Evolutionary conservation across 192 early-diverging fungal genomes (phyloP), one percentile per base, ranked within the genome.

Genomic region (Coemansia sp.): DNA sequence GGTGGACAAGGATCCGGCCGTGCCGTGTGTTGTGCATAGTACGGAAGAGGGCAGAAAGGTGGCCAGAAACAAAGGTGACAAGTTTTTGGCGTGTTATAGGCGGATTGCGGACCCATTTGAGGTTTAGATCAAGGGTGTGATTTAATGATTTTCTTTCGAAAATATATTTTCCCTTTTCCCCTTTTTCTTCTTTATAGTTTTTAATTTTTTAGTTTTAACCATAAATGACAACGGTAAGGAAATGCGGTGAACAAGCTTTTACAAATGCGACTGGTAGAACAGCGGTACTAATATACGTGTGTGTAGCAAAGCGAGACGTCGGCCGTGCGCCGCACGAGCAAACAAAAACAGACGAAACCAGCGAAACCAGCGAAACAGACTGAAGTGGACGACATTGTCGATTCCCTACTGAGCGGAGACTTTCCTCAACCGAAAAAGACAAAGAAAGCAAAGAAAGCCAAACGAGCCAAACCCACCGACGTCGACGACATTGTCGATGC

Each of bases 41-140:
- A 99, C 98, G 16, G 98, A 99, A 82, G 98, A 97, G 73, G 95
- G 95, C 13, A 95, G 96, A 66, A 99, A 99, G 78, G 98, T 99
- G 10, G 94, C 85, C 29, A 81, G 98, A 23, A 99, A 99, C 83
- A 86, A 92, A 61, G 98, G 98, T 47, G 86, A 88, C 72, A 99
- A 99, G 78, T 95, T 88, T 64, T 75, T 97, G 62, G 95, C 95
- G 35, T 91, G 90, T 74, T 94, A 88, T 65, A 83, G 87, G 54
- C 83, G 91, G 24, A 87, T 91, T 22, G 86, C 81, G 13, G 89
- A 91, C 54, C 86, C 87, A 0, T 58, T 57, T 14, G 65, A 73
- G 7, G 32, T 35, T 7, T 35, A 35, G 32, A 35, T 35, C 32
- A 35, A 35, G 7, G 7, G 32, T 9, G 32, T 35, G 32, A 35